These are phyloP conservation scores for Boletus rufocinnamomeus DNA, from an alignment of 768 basidiomycete genomes.

Conservation along the genomic window DNA sequence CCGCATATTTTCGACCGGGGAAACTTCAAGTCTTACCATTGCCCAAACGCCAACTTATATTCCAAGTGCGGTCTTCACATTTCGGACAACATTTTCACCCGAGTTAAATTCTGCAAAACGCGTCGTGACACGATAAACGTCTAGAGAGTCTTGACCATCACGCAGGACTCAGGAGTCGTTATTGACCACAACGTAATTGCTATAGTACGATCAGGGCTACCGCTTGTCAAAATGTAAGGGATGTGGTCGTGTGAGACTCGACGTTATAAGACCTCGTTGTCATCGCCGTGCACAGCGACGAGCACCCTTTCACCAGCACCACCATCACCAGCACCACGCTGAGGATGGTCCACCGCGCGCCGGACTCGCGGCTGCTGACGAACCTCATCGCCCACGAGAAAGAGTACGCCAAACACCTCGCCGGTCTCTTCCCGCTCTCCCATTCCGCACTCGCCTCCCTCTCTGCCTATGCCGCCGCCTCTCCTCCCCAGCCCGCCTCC, in stretches of 20 bases:
- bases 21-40: neutral
- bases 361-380: constrained; percentile 70
- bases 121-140: too few species aligned
- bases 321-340: neutral
- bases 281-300: neutral
- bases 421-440: constrained; percentile 57
- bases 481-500: constrained; percentile 38
- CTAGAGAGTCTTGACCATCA: too few species aligned
- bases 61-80: neutral
- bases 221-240: neutral
- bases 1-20: too few species aligned
- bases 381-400: constrained; percentile 72
- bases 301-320: neutral
- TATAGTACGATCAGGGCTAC: neutral
- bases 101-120: constrained; percentile 26
- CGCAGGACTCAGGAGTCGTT: too few species aligned
- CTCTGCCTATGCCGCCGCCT: constrained; percentile 72
- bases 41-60: neutral
- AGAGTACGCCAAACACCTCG: constrained; percentile 65
- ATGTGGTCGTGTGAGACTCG: neutral
- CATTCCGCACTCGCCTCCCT: constrained; percentile 64
- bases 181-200: too few species aligned
- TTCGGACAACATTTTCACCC: neutral
- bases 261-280: neutral
- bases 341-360: constrained; percentile 68